Conservation (phyloP, 768 basidiomycete species). For the Sistotremastrum suecicum region DNA sequence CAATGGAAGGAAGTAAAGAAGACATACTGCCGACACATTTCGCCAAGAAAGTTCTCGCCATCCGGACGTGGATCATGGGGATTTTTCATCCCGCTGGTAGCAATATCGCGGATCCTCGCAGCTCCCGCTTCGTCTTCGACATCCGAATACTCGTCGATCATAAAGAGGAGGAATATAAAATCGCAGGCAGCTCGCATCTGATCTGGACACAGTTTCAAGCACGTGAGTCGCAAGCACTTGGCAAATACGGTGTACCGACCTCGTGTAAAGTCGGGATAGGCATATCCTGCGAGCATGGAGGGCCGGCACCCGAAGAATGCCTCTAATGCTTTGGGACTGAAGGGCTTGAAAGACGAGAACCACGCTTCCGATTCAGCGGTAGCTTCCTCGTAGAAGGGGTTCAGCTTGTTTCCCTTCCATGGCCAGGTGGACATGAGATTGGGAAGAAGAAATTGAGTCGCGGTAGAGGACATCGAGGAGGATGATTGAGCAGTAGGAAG, state of each 20-base stretch:
- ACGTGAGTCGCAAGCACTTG: too few relatives aligned
- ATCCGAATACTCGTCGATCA: conserved; percentile 40
- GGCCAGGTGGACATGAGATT: conserved; percentile 29
- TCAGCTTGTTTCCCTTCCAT: conserved; percentile 24
- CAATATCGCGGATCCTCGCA: conserved; percentile 17
- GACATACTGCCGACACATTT: conserved; percentile 25
- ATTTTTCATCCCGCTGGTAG: conserved; percentile 26
- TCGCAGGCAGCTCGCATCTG: conserved; percentile 27
- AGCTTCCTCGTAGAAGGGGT: conserved; percentile 21
- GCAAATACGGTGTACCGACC: too few relatives aligned
- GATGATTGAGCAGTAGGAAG: too few relatives aligned
- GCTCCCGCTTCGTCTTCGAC: conserved; percentile 18
- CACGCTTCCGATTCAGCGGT: conserved; percentile 24
- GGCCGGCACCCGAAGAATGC: conserved; percentile 16
- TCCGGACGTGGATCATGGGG: conserved; percentile 21
- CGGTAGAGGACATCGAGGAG: background rate
- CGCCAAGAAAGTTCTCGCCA: conserved; percentile 24
- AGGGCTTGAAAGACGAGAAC: conserved; percentile 23
- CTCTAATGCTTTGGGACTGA: conserved; percentile 20
- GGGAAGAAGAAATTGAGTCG: conserved; percentile 17
- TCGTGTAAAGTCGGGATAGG: conserved; percentile 18
- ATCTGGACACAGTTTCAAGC: too few relatives aligned
- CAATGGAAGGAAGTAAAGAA: too few relatives aligned
- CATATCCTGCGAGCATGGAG: conserved; percentile 24
- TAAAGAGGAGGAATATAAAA: conserved; percentile 36